Conservation (phyloP, 164 flowering plant genomes). For the Vitis rupestris region DNA sequence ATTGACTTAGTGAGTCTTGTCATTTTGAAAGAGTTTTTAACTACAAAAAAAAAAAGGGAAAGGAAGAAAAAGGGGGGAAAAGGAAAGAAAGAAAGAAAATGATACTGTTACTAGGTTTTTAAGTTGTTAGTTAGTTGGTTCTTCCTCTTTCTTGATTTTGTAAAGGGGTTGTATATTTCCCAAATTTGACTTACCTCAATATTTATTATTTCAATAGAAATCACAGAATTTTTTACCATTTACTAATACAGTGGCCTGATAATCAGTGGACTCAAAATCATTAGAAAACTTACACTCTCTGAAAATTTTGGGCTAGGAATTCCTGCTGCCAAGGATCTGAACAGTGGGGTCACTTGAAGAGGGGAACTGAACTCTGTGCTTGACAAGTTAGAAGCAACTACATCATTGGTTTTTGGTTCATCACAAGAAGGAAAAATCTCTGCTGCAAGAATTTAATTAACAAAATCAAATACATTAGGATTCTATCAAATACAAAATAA, state of each 20-base stretch:
- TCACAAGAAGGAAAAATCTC: constrained; percentile 31
- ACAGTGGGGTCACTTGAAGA: constrained; percentile 69
- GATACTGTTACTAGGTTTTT: no score
- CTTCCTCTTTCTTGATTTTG: no score
- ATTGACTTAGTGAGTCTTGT: no score
- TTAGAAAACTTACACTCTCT: constrained; percentile 74
- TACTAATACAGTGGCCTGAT: neutral
- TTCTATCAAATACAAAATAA: neutral
- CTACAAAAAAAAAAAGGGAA: no score
- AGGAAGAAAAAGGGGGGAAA: no score
- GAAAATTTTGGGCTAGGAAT: constrained; percentile 92
- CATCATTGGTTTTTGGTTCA: constrained; percentile 30
- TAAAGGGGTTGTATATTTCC: no score
- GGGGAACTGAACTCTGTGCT: constrained; percentile 74
- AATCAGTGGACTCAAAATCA: neutral
- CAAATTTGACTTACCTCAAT: no score
- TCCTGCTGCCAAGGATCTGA: constrained; percentile 74
- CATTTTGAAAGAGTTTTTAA: no score
- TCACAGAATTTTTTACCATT: no score
- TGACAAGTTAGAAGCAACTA: constrained; percentile 28
- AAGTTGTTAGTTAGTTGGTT: no score
- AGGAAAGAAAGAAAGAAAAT: no score
- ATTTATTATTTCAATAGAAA: no score
- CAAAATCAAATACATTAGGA: neutral
- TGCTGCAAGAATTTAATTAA: constrained; percentile 26